Evolutionary conservation across 2,329 filamentous ascomycete species (phyloP).

Genomic region (Epichloe scottii): DNA sequence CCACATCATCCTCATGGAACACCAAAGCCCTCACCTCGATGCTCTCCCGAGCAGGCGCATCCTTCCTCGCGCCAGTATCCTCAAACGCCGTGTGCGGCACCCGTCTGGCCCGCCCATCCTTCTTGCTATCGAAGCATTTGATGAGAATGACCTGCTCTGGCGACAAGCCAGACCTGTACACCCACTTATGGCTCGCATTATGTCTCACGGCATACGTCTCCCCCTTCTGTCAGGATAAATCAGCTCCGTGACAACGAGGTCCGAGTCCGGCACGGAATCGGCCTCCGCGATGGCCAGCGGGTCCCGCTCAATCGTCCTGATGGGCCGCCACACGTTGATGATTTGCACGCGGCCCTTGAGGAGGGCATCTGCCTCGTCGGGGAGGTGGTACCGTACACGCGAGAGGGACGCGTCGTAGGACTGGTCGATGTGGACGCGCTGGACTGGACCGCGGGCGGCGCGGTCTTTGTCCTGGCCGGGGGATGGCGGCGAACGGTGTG

Average conservation of each 20-base stretch:
- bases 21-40: conserved; percentile 44
- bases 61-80: conserved; percentile 25
- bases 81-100: conserved; percentile 45
- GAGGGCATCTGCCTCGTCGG: conserved; percentile 30
- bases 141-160: conserved; percentile 44
- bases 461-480: conserved; percentile 31
- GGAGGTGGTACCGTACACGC: conserved; percentile 28
- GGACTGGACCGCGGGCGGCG: conserved; percentile 26
- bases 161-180: conserved; percentile 36
- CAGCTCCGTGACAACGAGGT: conserved; percentile 34
- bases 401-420: conserved; percentile 32
- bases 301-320: conserved; percentile 34
- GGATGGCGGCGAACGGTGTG: conserved; percentile 38
- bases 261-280: conserved; percentile 32
- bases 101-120: conserved; percentile 30
- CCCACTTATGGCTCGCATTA: conserved; percentile 34
- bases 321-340: conserved; percentile 42
- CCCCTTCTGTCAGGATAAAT: conserved; percentile 36
- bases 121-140: conserved; percentile 49
- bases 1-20: conserved; percentile 19
- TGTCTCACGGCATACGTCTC: conserved; percentile 36
- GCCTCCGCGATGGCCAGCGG: conserved; percentile 42
- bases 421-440: conserved; percentile 45
- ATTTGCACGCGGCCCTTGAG: conserved; percentile 34
- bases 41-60: conserved; percentile 41